These are phyloP conservation scores for Skeletonema grethae DNA, from an alignment of 108 stramenopile species.

Conservation along the genomic window DNA sequence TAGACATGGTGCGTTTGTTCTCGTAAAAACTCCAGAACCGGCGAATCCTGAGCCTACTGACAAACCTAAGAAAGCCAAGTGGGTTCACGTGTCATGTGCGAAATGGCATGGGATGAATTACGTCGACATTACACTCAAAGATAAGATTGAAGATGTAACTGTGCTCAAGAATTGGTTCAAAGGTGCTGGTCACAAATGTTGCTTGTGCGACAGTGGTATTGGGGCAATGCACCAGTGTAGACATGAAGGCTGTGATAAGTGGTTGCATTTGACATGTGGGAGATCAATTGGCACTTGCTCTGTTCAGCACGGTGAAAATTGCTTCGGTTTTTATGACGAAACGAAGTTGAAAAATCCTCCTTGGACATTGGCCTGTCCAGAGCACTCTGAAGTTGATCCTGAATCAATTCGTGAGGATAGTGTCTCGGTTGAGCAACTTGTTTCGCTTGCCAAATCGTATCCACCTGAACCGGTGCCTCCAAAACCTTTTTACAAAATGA, in stretches of 20 bases:
- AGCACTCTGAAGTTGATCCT: constrained; percentile 66
- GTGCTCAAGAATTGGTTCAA: constrained; percentile 60
- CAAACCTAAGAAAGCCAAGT: constrained; percentile 46
- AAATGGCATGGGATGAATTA: constrained; percentile 89
- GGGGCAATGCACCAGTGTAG: constrained; percentile 73
- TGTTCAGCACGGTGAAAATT: constrained; percentile 85
- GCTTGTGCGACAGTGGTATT: constrained; percentile 67
- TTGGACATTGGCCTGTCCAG: constrained; percentile 80
- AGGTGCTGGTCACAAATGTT: constrained; percentile 46
- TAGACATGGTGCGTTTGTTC: constrained; percentile 77
- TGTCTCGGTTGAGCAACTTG: constrained; percentile 56
- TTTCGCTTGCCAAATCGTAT: constrained; percentile 63
- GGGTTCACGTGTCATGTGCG: constrained; percentile 82
- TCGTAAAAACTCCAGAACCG: constrained; percentile 35
- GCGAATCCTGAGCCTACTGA: not conserved
- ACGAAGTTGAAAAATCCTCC: constrained; percentile 49
- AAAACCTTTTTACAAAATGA: constrained; percentile 69
- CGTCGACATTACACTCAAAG: constrained; percentile 41
- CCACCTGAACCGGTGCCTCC: constrained; percentile 67
- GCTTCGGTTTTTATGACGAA: constrained; percentile 48
- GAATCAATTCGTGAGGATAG: constrained; percentile 44
- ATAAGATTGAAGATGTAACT: constrained; percentile 72
- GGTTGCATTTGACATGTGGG: constrained; percentile 84
- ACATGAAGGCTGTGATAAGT: constrained; percentile 60
- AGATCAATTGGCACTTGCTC: constrained; percentile 72